A percentile compares a stretch with the other conserved stretches of the same genome.
Evolutionary conservation across 306 rosid genomes (phyloP).

Genomic region (Prunus salicina): DNA sequence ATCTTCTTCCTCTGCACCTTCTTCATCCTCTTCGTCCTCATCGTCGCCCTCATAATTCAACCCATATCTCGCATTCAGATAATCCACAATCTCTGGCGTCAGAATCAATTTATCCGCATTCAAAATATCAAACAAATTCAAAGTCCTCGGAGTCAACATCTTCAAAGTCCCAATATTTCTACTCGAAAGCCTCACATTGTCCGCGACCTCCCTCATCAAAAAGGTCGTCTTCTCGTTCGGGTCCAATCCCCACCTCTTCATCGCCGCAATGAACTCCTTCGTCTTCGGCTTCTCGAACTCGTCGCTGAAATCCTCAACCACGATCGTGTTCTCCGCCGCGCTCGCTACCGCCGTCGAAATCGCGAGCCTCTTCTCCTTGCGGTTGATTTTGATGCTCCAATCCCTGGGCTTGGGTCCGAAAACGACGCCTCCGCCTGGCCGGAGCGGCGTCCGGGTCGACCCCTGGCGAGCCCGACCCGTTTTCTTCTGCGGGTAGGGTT

Average conservation of each 20-base stretch:
- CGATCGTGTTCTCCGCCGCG: conserved; percentile 66
- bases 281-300: conserved; percentile 83
- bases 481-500: conserved; percentile 83
- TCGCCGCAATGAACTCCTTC: conserved; percentile 73
- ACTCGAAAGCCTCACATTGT: conserved; percentile 66
- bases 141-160: conserved; percentile 83
- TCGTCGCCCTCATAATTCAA: conserved; percentile 40
- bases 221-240: conserved; percentile 73
- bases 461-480: conserved; percentile 87
- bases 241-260: conserved; percentile 92
- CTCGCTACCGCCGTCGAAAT: conserved; percentile 84
- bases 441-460: conserved; percentile 70
- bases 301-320: conserved; percentile 74
- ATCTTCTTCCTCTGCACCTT: conserved; percentile 19
- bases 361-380: conserved; percentile 85
- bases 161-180: conserved; percentile 79
- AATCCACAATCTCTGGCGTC: conserved; percentile 67
- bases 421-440: conserved; percentile 86
- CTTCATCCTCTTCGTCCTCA: conserved; percentile 26
- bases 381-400: conserved; percentile 81
- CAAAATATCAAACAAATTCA: conserved; percentile 81
- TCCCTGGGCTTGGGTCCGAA: conserved; percentile 94
- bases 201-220: conserved; percentile 63
- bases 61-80: conserved; percentile 77
- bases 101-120: conserved; percentile 83